Base-by-base conservation (phyloP, 176 grass and related monocot species). In the Oryza rufipogon region DNA sequence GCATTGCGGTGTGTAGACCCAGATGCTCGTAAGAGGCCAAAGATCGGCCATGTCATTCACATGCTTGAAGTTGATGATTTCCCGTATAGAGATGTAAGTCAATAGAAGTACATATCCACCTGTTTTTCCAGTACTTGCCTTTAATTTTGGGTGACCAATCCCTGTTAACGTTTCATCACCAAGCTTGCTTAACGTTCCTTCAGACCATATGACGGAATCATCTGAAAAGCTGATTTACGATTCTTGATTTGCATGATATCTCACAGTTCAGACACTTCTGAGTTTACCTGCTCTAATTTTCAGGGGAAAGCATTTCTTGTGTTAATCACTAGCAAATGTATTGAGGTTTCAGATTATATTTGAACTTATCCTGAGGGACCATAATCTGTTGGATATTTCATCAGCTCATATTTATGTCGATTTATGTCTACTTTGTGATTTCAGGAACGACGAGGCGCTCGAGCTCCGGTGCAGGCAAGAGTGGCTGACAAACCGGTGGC, bases 31-130 rank as follows among this genome's bases (percentile, higher is more conserved):
- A 93, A 99, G 84, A 96, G 96, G 76, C 96, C 96, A 38, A 92
- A 85, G 74, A 96, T 99, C 60, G 91, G 96, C 1, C 93, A 94
- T 69, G 76, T 94, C 15, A 95, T 99, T 74, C 96, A 99, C 81
- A 99, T 99, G 96, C 93, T 99, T 86, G 93, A 99, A 87, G 96
- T 92, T 14, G 93, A 99, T 7, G 93, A 99, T 91, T 99, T 99
- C 68, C 93, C 88, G 22, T 96, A 96, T 68, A 92, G 84, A 92
- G 93, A 99, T 44, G 96, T 99, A 81, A 75, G 76, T 76, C 38
- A 14, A 36, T 9, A 42, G 47, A 34, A 64, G 0, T 65, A 38
- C 34, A 36, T 64, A 81, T 28, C 13, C 36, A 71, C 68, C 17
- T 81, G 13, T 4, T 12, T 41, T 81, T 70, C 49, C 2, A 80